Conservation (phyloP, 495 filamentous ascomycete species). For the Trypethelium eluteriae region DNA sequence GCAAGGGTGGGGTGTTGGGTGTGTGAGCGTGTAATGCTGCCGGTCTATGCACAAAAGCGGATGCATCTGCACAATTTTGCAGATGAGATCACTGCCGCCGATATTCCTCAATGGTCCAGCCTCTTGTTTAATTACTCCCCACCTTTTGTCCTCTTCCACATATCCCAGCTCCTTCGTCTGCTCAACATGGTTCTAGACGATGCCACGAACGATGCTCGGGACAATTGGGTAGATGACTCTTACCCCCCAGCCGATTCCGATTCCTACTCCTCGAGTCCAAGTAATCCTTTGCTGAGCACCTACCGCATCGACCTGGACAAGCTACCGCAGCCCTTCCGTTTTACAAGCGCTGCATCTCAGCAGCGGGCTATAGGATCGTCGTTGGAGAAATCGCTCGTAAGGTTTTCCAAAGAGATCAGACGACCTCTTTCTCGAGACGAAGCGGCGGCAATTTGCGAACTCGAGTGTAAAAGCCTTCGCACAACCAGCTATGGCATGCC, state of each 20-base stretch:
- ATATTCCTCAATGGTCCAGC: neutral
- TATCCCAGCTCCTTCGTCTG: neutral
- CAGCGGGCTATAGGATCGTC: neutral
- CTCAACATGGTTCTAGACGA: constrained; percentile 4
- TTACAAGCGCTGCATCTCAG: neutral
- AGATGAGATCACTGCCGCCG: neutral
- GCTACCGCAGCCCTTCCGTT: neutral
- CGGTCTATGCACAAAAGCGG: neutral
- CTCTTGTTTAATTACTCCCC: neutral
- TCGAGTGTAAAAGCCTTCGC: constrained; percentile 16
- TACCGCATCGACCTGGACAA: neutral
- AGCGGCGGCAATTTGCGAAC: constrained; percentile 24
- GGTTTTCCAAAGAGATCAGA: neutral
- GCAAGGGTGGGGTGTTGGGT: no score
- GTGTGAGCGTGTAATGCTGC: no score
- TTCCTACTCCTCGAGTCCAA: neutral
- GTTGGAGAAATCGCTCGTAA: neutral
- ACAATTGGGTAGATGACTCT: neutral
- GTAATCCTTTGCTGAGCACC: neutral
- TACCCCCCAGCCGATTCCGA: neutral
- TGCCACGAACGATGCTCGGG: neutral
- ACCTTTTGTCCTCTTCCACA: neutral
- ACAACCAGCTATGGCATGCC: constrained; percentile 20
- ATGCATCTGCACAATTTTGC: neutral
- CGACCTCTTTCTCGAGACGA: constrained; percentile 24